A percentile compares a stretch with the other conserved stretches of the same genome.
These are phyloP conservation scores for Umbellularia californica DNA, from an alignment of 164 flowering plant species.

Conservation along the genomic window DNA sequence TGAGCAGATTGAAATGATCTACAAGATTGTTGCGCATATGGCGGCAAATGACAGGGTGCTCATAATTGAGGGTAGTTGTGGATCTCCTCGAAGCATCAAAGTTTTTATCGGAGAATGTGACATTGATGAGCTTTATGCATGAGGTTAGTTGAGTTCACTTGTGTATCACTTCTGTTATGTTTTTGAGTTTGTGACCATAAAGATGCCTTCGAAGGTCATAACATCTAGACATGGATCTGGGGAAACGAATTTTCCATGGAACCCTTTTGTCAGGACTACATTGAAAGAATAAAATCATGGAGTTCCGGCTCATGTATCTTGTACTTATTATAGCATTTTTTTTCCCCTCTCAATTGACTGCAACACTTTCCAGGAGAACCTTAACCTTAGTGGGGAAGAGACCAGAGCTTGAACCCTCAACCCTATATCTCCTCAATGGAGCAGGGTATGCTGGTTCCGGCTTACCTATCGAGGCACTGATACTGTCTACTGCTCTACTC, in stretches of 20 bases:
- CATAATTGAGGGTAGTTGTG: conserved; percentile 91
- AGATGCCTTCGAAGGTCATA: background rate
- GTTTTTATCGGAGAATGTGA: conserved; percentile 85
- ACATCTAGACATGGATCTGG: background rate
- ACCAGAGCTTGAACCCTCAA: background rate
- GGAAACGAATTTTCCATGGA: background rate
- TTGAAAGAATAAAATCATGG: background rate
- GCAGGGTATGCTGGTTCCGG: too few relatives aligned
- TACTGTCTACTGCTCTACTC: too few relatives aligned
- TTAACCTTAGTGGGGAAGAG: background rate
- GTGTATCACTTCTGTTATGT: background rate
- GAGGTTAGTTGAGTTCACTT: conserved; percentile 8
- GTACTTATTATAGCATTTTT: too few relatives aligned
- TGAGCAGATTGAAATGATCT: conserved; percentile 90
- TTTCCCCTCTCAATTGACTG: background rate
- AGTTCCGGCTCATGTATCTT: background rate
- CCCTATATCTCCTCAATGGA: too few relatives aligned
- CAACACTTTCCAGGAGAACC: background rate
- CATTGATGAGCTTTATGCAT: conserved; percentile 62
- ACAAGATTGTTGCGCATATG: conserved; percentile 96
- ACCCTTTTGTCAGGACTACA: background rate
- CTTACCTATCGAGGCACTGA: too few relatives aligned
- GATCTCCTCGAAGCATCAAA: conserved; percentile 87
- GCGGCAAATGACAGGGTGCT: conserved; percentile 93
- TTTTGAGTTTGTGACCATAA: background rate